A percentile compares a stretch with the other conserved stretches of the same genome.
These are phyloP conservation scores for Orobanche coerulescens DNA, from an alignment of 257 asterid species.

Conservation along the genomic window DNA sequence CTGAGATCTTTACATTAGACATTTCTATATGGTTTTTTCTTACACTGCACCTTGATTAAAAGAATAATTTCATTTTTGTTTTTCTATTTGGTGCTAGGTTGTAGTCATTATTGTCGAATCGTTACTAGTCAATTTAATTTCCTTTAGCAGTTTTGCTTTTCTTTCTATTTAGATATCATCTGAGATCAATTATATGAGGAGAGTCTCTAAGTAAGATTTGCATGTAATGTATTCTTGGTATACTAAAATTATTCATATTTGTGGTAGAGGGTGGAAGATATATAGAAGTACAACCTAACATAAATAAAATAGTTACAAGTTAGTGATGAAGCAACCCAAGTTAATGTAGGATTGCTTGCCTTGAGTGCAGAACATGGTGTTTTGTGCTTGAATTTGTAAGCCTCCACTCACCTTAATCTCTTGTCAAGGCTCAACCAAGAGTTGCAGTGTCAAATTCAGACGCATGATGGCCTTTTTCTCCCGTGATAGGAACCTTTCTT, in stretches of 20 bases:
- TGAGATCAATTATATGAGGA: no score
- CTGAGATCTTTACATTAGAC: conserved; percentile 17
- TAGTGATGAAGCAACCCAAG: conserved; percentile 1
- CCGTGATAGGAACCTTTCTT: neutral
- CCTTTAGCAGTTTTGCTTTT: no score
- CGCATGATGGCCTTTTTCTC: neutral
- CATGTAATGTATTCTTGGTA: no score
- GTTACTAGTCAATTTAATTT: no score
- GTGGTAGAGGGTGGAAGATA: no score
- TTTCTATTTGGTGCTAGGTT: neutral
- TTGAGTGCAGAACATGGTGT: conserved; percentile 5
- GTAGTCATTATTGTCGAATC: no score
- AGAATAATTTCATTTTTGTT: neutral
- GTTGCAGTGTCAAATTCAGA: neutral
- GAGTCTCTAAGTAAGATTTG: neutral
- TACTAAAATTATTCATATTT: no score
- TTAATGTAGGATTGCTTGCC: neutral
- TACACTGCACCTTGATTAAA: neutral
- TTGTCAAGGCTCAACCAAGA: neutral
- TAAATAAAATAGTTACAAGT: neutral
- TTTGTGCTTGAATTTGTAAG: conserved; percentile 9
- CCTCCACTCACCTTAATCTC: neutral
- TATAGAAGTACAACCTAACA: neutral
- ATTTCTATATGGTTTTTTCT: conserved; percentile 14
- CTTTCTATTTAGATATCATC: no score